These are phyloP conservation scores for Pisolithus sp. DNA, from an alignment of 768 basidiomycete species.

Conservation along the genomic window DNA sequence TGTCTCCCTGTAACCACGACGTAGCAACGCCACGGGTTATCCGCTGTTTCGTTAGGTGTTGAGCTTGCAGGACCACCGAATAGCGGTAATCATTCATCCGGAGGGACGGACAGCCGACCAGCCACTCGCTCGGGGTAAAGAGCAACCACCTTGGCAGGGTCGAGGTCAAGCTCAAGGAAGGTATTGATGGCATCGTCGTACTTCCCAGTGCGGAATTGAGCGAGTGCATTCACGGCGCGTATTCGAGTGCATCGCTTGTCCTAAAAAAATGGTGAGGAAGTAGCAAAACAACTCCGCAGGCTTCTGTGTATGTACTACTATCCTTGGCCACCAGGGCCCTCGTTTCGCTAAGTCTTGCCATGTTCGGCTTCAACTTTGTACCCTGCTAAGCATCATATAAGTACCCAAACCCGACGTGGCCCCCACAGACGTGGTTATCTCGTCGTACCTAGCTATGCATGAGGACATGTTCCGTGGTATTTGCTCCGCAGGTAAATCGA, in stretches of 20 bases:
- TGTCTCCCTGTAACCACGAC: no score
- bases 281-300: no score
- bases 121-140: slow-evolving; percentile 79
- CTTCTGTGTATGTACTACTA: slow-evolving; percentile 58
- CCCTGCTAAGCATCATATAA: no score
- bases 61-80: slow-evolving; percentile 66
- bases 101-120: slow-evolving; percentile 67
- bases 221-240: slow-evolving; percentile 70
- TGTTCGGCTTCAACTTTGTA: slow-evolving; percentile 59
- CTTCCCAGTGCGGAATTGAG: slow-evolving; percentile 61
- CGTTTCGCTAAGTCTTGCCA: slow-evolving; percentile 46
- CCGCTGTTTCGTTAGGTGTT: neutral
- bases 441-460: no score
- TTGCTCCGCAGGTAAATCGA: no score
- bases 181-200: slow-evolving; percentile 80
- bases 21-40: no score
- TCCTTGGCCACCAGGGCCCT: slow-evolving; percentile 76
- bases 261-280: no score
- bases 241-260: slow-evolving; percentile 52
- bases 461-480: no score
- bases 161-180: slow-evolving; percentile 82
- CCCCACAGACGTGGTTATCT: slow-evolving; percentile 49
- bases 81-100: slow-evolving; percentile 68
- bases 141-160: slow-evolving; percentile 90
- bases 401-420: no score